Evolutionary conservation across 352 stramenopile species (phyloP), one percentile per base, ranked within the genome.

Genomic region (Hyphochytrium catenoides): DNA sequence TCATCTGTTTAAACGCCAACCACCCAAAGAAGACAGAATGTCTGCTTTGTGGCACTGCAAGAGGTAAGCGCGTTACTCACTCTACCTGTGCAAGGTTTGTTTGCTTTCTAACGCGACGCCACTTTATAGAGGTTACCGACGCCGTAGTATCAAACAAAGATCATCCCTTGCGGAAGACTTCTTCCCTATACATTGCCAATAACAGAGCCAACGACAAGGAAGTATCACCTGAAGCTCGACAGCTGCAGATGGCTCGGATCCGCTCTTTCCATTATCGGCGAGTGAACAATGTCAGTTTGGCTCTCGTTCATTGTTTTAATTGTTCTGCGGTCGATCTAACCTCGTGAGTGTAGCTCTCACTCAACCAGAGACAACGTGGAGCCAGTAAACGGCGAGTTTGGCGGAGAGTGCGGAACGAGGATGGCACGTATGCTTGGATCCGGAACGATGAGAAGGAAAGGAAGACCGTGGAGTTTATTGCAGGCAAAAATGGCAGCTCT

Each of bases 401-500:
- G 63, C 53, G 64, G 30, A 61, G 63, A 29, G 69, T 66, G 36
- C 50, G 57, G 28, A 39, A 57, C 17, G 15, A 39, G 3, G 59
- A 76, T 37, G 61, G 61, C 43, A 74, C 68, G 44, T 74, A 74
- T 48, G 59, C 65, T 43, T 76, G 63, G 63, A 50, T 69, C 16
- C 60, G 62, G 8, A 58, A 72, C n/a, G n/a, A n/a, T n/a, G 44
- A 62, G 68, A 43, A 70, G 50, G 27, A 67, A 49, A 4, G 53
- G 39, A 57, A 20, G 39, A 57, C 35, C 34, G 18, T 45, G 43
- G n/a, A 31, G 23, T 19, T 25, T 43, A 16, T 46, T 43, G 19
- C 36, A 40, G 39, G 51, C 26, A 41, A 47, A 39, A 26, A 46
- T 36, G 43, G 48, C 24, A 42, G 24, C 16, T 46, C 41, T 28